Percentiles rank a stretch among this genome's conserved stretches.
Evolutionary conservation across 129 eudicot genomes (phyloP).

Genomic region (Dittrichia graveolens): DNA sequence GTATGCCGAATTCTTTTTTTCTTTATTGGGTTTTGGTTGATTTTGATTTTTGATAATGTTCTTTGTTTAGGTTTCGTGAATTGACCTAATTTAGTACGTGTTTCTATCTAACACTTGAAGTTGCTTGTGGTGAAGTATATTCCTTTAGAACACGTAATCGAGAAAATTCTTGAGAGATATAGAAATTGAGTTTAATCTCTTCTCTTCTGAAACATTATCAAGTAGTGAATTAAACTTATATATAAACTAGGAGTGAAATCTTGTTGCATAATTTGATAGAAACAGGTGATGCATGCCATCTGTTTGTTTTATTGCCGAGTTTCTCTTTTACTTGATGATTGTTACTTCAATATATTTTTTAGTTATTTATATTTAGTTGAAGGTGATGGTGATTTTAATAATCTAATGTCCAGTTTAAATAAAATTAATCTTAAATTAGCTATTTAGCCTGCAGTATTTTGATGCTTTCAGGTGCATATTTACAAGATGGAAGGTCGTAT

Average conservation of each 20-base stretch:
- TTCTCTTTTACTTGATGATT: neutral
- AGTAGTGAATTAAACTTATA: neutral
- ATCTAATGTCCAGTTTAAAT: neutral
- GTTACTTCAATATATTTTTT: neutral
- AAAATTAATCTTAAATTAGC: neutral
- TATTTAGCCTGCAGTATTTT: neutral
- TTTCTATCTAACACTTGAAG: neutral
- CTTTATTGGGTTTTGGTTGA: neutral
- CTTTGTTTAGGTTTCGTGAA: neutral
- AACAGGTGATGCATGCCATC: slow-evolving; percentile 19
- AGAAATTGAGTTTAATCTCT: neutral
- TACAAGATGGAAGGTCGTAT: slow-evolving; percentile 76
- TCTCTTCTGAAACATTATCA: neutral
- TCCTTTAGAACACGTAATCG: slow-evolving; percentile 29
- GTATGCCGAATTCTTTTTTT: neutral
- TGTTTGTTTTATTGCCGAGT: slow-evolving; percentile 12
- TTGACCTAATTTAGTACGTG: slow-evolving; percentile 10
- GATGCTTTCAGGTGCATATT: slow-evolving; percentile 37
- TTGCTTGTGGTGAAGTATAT: slow-evolving; percentile 25
- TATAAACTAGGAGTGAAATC: slow-evolving; percentile 8
- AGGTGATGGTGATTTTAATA: slow-evolving; percentile 9
- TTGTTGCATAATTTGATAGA: slow-evolving; percentile 14
- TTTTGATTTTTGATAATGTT: neutral
- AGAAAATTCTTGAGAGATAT: neutral
- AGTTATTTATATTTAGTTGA: neutral